phyloP scores from a whole-genome alignment of 169 alveolate genomes.

The Babesia caballi region DNA sequence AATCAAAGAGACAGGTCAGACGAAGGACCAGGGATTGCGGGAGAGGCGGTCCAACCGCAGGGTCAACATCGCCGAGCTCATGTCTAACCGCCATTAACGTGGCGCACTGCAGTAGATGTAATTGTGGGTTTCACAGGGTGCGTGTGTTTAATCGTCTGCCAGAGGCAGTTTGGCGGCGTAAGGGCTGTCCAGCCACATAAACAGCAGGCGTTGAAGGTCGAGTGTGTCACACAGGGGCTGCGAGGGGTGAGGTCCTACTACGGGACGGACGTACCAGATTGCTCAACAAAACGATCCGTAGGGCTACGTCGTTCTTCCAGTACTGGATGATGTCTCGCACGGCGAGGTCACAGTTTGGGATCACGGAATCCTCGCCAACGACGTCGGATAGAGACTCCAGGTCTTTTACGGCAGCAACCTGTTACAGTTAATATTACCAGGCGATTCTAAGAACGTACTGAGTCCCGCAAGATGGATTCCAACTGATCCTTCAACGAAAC shows the following conservation, averaged over 20 bases:
- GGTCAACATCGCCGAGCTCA: constrained; percentile 47
- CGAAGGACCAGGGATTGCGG: constrained; percentile 3
- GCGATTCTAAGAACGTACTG: neutral
- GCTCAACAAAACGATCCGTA: constrained; percentile 36
- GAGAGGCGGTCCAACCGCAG: constrained; percentile 39
- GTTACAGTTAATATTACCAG: neutral
- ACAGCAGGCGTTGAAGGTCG: constrained; percentile 50
- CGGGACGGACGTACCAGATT: constrained; percentile 20
- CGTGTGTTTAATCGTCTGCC: neutral
- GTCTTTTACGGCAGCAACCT: constrained; percentile 9
- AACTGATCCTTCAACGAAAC: neutral
- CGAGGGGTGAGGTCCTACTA: neutral
- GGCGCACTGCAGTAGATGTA: neutral
- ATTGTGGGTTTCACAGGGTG: neutral
- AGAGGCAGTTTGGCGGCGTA: neutral
- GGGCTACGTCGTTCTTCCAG: constrained; percentile 56
- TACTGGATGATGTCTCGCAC: neutral
- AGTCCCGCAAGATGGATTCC: constrained; percentile 30
- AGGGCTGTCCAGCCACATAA: constrained; percentile 63
- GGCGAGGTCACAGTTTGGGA: neutral
- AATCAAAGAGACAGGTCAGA: constrained; percentile 46
- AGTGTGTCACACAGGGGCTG: constrained; percentile 41
- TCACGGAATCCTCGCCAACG: neutral
- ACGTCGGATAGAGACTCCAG: neutral
- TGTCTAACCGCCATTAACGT: neutral